phyloP scores from a whole-genome alignment of 495 filamentous ascomycete species.

The Oidiodendron maius region DNA sequence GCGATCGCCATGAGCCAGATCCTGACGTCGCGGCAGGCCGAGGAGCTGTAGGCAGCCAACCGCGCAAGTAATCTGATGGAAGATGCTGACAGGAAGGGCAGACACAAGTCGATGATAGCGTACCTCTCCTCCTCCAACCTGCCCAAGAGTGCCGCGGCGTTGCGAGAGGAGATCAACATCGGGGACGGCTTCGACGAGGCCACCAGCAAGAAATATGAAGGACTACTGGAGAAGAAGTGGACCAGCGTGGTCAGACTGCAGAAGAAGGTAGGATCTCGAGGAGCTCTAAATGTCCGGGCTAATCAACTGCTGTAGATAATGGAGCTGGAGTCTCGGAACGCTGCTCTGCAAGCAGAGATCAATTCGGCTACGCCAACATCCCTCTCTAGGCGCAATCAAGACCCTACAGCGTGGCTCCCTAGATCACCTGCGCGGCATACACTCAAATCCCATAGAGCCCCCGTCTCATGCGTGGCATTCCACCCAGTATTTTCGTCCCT shows the following conservation, averaged over 20 bases:
- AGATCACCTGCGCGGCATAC: slow-evolving; percentile 72
- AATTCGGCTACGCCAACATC: slow-evolving; percentile 82
- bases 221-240: slow-evolving; percentile 92
- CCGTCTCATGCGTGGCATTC: slow-evolving; percentile 87
- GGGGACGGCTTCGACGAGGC: slow-evolving; percentile 66
- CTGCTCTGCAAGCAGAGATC: slow-evolving; percentile 70
- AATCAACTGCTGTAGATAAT: slow-evolving; percentile 60
- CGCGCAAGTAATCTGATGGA: slow-evolving; percentile 1
- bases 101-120: slow-evolving; percentile 86
- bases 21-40: slow-evolving; percentile 74
- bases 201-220: slow-evolving; percentile 83
- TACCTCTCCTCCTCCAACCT: slow-evolving; percentile 75
- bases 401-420: slow-evolving; percentile 84
- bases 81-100: slow-evolving; percentile 27
- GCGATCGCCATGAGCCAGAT: slow-evolving; percentile 61
- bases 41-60: slow-evolving; percentile 67
- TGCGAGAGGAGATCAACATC: slow-evolving; percentile 60
- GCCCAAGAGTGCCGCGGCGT: slow-evolving; percentile 55
- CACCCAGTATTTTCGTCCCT: slow-evolving; percentile 90
- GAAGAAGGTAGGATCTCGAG: slow-evolving; percentile 62
- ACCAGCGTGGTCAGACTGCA: slow-evolving; percentile 86
- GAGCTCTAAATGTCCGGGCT: slow-evolving; percentile 1
- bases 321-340: slow-evolving; percentile 76
- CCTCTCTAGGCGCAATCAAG: slow-evolving; percentile 70
- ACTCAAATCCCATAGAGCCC: slow-evolving; percentile 75